Evolutionary conservation across 768 basidiomycete species (phyloP).

Genomic region (Strobilomyces dryophilus): DNA sequence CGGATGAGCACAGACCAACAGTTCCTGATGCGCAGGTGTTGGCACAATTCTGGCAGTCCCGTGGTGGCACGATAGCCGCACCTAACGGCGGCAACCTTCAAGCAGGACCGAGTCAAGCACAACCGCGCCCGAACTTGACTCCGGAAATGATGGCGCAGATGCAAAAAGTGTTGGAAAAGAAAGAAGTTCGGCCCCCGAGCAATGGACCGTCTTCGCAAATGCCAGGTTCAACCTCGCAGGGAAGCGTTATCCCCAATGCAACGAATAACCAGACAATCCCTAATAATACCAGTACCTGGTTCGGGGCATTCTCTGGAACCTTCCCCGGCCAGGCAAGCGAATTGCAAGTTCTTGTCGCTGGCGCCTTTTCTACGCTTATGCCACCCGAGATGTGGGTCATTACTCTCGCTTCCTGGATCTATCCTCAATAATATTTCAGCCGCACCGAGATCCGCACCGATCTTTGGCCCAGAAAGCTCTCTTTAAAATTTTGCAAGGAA

Average conservation of each 20-base stretch:
- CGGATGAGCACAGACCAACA: constrained; percentile 20
- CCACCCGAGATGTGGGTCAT: constrained; percentile 33
- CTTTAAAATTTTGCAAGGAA: constrained; percentile 39
- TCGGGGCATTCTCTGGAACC: constrained; percentile 45
- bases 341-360: constrained; percentile 38
- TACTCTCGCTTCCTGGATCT: neutral
- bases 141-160: constrained; percentile 37
- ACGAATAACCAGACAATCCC: neutral
- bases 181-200: constrained; percentile 27
- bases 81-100: constrained; percentile 6
- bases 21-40: constrained; percentile 24
- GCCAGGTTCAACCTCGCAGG: constrained; percentile 16
- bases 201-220: constrained; percentile 15
- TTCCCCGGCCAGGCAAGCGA: constrained; percentile 36
- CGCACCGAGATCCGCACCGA: constrained; percentile 42
- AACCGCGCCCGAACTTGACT: neutral
- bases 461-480: constrained; percentile 49
- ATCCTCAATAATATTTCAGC: constrained; percentile 31
- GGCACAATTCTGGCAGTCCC: constrained; percentile 28
- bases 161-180: constrained; percentile 48
- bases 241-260: constrained; percentile 1
- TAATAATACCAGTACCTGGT: constrained; percentile 35
- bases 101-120: constrained; percentile 15
- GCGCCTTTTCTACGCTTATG: constrained; percentile 15
- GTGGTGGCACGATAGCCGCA: constrained; percentile 14